Percentiles rank a stretch among this genome's conserved stretches.
These are phyloP conservation scores for Micromonas pusilla DNA, from an alignment of 139 green algal genomes.

Conservation along the genomic window DNA sequence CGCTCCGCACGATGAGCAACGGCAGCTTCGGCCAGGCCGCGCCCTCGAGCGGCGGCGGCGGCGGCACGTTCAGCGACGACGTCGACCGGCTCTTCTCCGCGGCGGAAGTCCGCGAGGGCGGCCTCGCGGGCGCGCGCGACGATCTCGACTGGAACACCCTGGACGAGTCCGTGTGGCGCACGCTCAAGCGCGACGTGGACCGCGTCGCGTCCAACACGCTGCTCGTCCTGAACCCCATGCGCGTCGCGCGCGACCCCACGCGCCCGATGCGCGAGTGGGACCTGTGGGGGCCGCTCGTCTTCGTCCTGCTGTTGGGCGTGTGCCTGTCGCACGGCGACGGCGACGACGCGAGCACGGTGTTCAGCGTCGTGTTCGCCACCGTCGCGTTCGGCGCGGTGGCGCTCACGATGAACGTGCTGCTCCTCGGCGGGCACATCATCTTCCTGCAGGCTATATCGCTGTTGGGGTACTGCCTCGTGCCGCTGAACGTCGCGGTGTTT, in stretches of 20 bases:
- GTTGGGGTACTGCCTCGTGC: constrained; percentile 98
- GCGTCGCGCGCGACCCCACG: constrained; percentile 3
- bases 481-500: constrained; percentile 74
- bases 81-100: no score
- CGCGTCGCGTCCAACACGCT: constrained; percentile 78
- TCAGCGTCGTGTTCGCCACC: constrained; percentile 77
- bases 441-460: constrained; percentile 91
- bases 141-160: no score
- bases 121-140: no score
- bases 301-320: constrained; percentile 36
- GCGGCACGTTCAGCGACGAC: no score
- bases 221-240: constrained; percentile 34
- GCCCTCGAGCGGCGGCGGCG: no score
- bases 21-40: no score
- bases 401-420: constrained; percentile 89
- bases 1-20: no score
- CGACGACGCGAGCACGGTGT: constrained; percentile 16
- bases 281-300: constrained; percentile 91
- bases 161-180: constrained; percentile 82
- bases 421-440: constrained; percentile 92
- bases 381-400: constrained; percentile 78
- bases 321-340: background rate
- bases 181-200: constrained; percentile 79
- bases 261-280: constrained; percentile 89
- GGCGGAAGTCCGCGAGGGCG: no score